Percentiles rank a stretch among this genome's conserved stretches.
phyloP scores from a whole-genome alignment of 2,329 filamentous ascomycete species.

The Penicillium sumatraense region DNA sequence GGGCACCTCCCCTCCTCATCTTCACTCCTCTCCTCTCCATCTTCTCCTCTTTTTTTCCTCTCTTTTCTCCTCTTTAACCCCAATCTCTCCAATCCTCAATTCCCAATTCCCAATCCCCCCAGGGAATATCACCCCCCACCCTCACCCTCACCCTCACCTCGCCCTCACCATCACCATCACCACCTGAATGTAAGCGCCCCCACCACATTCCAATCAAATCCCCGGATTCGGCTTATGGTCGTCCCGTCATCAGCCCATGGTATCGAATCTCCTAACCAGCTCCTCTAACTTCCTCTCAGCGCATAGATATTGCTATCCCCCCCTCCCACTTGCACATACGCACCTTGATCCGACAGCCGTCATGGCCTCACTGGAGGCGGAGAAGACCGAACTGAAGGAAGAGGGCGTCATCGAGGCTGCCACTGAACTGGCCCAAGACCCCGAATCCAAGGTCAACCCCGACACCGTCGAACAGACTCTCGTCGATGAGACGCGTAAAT shows the following conservation, averaged over 20 bases:
- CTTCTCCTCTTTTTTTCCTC: constrained; percentile 11
- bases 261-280: background rate
- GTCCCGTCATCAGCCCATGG: constrained; percentile 10
- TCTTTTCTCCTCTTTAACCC: constrained; percentile 11
- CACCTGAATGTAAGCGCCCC: constrained; percentile 3
- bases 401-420: constrained; percentile 80
- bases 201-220: constrained; percentile 1
- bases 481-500: constrained; percentile 76
- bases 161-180: background rate
- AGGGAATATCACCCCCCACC: no score
- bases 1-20: constrained; percentile 3
- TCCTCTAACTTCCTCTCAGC: background rate
- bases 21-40: constrained; percentile 6
- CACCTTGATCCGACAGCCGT: constrained; percentile 10
- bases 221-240: constrained; percentile 7
- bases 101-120: background rate
- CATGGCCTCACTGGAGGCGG: constrained; percentile 38
- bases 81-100: constrained; percentile 1
- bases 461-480: constrained; percentile 75
- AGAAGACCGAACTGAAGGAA: constrained; percentile 72
- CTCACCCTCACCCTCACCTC: background rate
- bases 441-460: constrained; percentile 68
- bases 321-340: background rate
- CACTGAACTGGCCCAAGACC: constrained; percentile 56
- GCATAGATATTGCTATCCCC: background rate